phyloP scores from a whole-genome alignment of 164 flowering plant genomes.

The Vitis riparia region DNA sequence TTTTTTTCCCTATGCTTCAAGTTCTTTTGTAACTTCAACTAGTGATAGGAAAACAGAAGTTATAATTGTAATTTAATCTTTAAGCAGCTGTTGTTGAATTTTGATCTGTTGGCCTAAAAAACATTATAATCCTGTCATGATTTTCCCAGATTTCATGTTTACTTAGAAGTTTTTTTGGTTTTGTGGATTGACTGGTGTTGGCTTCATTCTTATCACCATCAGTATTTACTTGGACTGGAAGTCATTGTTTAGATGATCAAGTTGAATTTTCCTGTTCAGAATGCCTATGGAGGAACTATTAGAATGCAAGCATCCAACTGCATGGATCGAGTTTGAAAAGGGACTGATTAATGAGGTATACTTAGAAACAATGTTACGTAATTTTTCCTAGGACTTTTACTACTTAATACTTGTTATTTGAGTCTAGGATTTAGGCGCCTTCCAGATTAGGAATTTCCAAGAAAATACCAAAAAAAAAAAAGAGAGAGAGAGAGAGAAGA shows the following conservation, averaged over 20 bases:
- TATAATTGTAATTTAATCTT: no score
- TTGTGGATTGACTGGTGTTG: background rate
- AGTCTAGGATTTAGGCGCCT: background rate
- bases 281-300: slow-evolving; percentile 81
- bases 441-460: no score
- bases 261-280: slow-evolving; percentile 50
- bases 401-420: background rate
- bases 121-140: background rate
- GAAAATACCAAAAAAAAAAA: no score
- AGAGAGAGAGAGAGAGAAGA: no score
- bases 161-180: background rate
- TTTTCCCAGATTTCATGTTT: background rate
- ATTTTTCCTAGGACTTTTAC: background rate
- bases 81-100: no score
- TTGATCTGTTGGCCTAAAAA: no score
- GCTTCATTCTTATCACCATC: background rate
- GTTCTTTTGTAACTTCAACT: no score
- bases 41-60: no score
- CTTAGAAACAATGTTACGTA: slow-evolving; percentile 1
- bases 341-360: slow-evolving; percentile 89
- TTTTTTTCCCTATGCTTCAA: no score
- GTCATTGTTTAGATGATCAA: slow-evolving; percentile 6
- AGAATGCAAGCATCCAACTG: slow-evolving; percentile 85
- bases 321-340: slow-evolving; percentile 88
- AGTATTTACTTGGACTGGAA: background rate